Base-by-base conservation (phyloP, 441 rosid genomes). In the Bruguiera hainesii region DNA sequence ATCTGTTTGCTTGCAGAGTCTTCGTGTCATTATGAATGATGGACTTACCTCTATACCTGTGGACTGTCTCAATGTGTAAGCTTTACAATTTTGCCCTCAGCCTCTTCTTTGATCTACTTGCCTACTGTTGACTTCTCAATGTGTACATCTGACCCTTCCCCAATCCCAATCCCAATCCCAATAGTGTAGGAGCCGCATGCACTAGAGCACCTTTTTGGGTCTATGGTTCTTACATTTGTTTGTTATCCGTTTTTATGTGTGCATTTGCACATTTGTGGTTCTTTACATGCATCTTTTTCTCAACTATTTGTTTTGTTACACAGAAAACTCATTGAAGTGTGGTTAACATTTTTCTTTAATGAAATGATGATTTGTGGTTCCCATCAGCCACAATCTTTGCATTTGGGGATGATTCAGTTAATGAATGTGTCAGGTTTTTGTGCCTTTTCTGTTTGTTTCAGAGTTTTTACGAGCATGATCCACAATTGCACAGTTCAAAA, bases 1-100 rank as follows among this genome's bases (percentile, higher is more conserved):
- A 21, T 60, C 49, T 66, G 37, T 75, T 81, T 76, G 69, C 68
- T 71, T 78, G 75, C 79, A 96, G 98, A 83, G 91, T 77, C 88
- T 96, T 52, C 96, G 96, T 48, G 90, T 87, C 61, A 84, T 96
- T 74, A 87, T 96, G 98, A 93, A 88, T 68, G 98, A 93, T 71
- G 97, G 96, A 49, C 92, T 96, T 79, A 73, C 98, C 53, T 75
- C 92, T 67, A 81, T 96, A 77, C 99, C 99, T 35, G 78, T 84
- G 42, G 91, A 86, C 75, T 96, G 87, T 81, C 86, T 96, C 69
- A 80, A 85, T 60, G 91, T 87, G 99, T 95, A 90, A 85, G 98
- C 76, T 72, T 66, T 52, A 48, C 55, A 62, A 59, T 75, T 63
- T 55, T 58, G 58, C 48, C 55, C 67, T 35, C 18, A 18, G 56